Percentiles rank a stretch among this genome's conserved stretches.
Evolutionary conservation across 177 flowering plant genomes (phyloP).

Genomic region (Tripterygium wilfordii): DNA sequence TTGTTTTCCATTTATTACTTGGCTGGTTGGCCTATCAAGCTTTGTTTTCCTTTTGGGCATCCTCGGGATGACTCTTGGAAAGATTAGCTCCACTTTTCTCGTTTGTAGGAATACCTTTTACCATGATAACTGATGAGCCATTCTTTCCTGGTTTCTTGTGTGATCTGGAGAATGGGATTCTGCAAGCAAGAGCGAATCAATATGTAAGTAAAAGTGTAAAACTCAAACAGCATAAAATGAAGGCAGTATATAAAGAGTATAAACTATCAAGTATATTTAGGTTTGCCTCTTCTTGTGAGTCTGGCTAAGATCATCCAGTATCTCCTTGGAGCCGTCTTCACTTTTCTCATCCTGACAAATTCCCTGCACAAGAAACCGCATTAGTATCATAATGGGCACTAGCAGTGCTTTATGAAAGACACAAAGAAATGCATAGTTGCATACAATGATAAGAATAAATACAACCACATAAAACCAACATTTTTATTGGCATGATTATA

Average conservation of each 20-base stretch:
- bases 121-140: conserved; percentile 18
- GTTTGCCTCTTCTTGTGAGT: conserved; percentile 35
- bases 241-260: too few relatives aligned
- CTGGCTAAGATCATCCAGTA: conserved; percentile 11
- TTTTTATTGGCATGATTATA: too few relatives aligned
- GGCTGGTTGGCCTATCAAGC: conserved; percentile 5
- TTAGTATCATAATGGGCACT: too few relatives aligned
- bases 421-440: too few relatives aligned
- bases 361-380: conserved; percentile 18
- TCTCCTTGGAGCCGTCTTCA: conserved; percentile 7
- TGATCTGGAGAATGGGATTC: conserved; percentile 22
- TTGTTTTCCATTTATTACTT: not conserved
- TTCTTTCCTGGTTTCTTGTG: conserved; percentile 21
- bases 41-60: not conserved
- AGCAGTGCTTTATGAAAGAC: too few relatives aligned
- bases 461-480: too few relatives aligned
- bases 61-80: conserved; percentile 13
- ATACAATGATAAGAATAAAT: too few relatives aligned
- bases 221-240: not conserved
- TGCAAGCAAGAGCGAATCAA: too few relatives aligned
- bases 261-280: not conserved
- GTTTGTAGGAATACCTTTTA: conserved; percentile 17
- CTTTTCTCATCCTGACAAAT: conserved; percentile 11
- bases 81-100: conserved; percentile 16
- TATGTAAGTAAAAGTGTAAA: too few relatives aligned